Conservation (phyloP, 768 basidiomycete species). For the Sporobolomyces roseus region DNA sequence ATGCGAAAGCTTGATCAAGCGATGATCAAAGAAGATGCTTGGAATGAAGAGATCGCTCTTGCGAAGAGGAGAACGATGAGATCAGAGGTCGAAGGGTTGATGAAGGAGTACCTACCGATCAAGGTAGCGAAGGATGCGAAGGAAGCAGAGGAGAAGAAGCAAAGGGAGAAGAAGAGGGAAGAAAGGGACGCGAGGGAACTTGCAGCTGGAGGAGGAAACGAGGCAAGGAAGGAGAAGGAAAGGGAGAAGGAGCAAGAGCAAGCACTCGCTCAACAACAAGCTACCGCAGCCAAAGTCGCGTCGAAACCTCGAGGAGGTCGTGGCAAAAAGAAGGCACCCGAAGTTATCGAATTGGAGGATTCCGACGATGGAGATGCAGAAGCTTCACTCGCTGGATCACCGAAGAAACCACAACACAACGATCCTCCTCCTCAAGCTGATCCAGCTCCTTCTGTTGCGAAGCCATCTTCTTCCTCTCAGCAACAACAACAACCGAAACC, state of each 20-base stretch:
- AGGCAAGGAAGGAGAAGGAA: slow-evolving; percentile 10
- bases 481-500: not conserved
- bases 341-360: not conserved
- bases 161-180: not conserved
- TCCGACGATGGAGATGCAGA: not conserved
- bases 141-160: slow-evolving; percentile 2
- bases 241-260: too few relatives aligned
- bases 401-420: not conserved
- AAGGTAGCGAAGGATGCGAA: not conserved
- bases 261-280: too few relatives aligned
- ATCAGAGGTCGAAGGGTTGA: slow-evolving; percentile 6
- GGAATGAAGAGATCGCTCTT: not conserved
- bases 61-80: slow-evolving; percentile 20
- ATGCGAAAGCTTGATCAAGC: not conserved
- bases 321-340: not conserved
- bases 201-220: not conserved
- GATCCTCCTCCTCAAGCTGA: not conserved
- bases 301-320: not conserved
- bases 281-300: not conserved
- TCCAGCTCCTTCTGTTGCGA: not conserved
- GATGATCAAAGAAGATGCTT: not conserved
- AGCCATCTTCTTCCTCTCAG: not conserved
- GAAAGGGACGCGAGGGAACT: slow-evolving; percentile 1
- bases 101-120: slow-evolving; percentile 7
- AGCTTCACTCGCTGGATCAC: not conserved